phyloP scores from a whole-genome alignment of 345 rosid species.

The Kandelia obovata region DNA sequence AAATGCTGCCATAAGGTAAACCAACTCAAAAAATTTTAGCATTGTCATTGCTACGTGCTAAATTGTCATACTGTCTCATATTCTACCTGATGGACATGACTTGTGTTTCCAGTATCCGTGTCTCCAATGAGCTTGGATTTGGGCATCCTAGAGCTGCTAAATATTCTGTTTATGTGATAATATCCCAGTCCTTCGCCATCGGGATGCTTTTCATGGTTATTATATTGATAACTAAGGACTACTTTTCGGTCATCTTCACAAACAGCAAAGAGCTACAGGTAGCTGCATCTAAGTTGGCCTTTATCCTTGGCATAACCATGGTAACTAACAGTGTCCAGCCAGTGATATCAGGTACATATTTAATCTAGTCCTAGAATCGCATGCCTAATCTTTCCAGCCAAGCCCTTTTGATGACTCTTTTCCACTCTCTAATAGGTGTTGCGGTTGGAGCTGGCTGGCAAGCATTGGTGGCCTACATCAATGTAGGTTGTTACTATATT shows the following conservation, averaged over 20 bases:
- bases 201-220: slow-evolving; percentile 60
- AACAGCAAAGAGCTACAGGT: slow-evolving; percentile 43
- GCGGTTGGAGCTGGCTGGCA: slow-evolving; percentile 94
- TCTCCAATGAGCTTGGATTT: slow-evolving; percentile 72
- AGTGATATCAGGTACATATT: slow-evolving; percentile 58
- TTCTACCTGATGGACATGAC: not conserved
- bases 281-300: slow-evolving; percentile 57
- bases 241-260: slow-evolving; percentile 60
- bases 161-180: slow-evolving; percentile 55
- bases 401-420: not conserved
- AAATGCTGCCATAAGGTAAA: slow-evolving; percentile 67
- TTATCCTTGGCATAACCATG: slow-evolving; percentile 71
- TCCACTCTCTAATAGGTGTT: slow-evolving; percentile 44
- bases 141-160: slow-evolving; percentile 69
- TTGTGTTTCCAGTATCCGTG: slow-evolving; percentile 48
- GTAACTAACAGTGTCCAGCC: slow-evolving; percentile 83
- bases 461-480: slow-evolving; percentile 69
- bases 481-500: slow-evolving; percentile 63
- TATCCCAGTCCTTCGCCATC: slow-evolving; percentile 52
- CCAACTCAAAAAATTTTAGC: not conserved
- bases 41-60: not conserved
- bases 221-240: slow-evolving; percentile 46
- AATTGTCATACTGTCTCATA: not conserved
- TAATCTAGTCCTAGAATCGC: not conserved
- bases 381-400: not conserved